A percentile compares a stretch with the other conserved stretches of the same genome.
Conservation (phyloP, 495 filamentous ascomycete species). For the Trypethelium eluteriae region DNA sequence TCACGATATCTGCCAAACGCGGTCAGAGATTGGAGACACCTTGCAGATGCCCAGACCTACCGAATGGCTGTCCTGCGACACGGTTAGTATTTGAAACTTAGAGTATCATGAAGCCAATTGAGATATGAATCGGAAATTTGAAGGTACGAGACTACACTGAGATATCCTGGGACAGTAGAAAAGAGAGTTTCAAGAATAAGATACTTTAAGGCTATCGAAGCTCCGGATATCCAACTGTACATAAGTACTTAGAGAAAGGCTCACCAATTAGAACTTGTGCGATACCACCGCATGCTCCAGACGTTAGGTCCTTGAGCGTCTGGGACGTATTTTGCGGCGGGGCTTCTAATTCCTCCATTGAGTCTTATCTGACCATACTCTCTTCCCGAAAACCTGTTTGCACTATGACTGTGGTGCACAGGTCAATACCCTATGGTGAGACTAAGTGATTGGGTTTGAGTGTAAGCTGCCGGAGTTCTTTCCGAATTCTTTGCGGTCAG, state of each 20-base stretch:
- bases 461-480: background rate
- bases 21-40: background rate
- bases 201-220: background rate
- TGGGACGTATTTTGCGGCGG: slow-evolving; percentile 25
- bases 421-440: background rate
- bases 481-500: too few species aligned
- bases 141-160: background rate
- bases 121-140: background rate
- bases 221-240: background rate
- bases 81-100: slow-evolving; percentile 4
- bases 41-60: slow-evolving; percentile 33
- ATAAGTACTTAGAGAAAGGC: slow-evolving; percentile 30
- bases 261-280: slow-evolving; percentile 91
- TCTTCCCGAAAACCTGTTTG: background rate
- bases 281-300: slow-evolving; percentile 84
- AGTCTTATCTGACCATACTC: background rate
- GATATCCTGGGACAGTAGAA: background rate
- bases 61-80: slow-evolving; percentile 79
- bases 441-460: background rate
- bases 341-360: slow-evolving; percentile 7
- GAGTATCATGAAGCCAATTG: background rate
- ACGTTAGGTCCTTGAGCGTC: slow-evolving; percentile 85
- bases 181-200: background rate
- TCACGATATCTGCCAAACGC: slow-evolving; percentile 70
- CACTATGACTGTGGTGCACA: background rate